Base-by-base conservation (phyloP, 1,284 basidiomycete genomes). In the Meripilus lineatus region DNA sequence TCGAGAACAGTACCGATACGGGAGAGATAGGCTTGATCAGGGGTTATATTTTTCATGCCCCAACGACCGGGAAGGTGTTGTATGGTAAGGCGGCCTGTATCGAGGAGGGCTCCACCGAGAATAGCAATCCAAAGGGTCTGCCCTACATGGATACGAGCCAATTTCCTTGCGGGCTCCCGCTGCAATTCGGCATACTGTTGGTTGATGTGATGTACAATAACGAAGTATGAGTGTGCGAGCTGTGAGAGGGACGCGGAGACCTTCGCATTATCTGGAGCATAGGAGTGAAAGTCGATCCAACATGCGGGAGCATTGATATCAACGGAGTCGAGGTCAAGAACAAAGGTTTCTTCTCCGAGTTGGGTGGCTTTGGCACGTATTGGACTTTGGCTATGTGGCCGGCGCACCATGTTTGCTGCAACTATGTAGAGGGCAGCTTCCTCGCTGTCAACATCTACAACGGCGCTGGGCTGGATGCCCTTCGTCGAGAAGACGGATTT, bases 51-150 rank as follows among this genome's bases (percentile, higher is more conserved):
- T 22, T 5, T 5, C 7, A 21, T 47, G 10, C 22, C 41, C 54
- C 57, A 54, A 7, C 45, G 28, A 10, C 55, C 56, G 13, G 56
- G 50, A 21, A 60, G 37, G 37, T 61, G 56, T 35, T 58, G 56
- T 33, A 61, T 49, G 8, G 56, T 59, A 17, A 59, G 17, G 25
- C 58, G 26, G 7, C 58, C 58, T 4, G 38, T 26, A 40, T 59
- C 56, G 14, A 61, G 40, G 5, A 58, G 34, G 15, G 46, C 53
- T 3, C 58, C 58, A 24, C 58, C 57, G 4, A 61, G 43, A 38
- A 59, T 54, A 7, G 53, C 51, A n/a, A 58, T 50, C 58, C 58
- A 61, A 4, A 59, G 26, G 10, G 53, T 53, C 41, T 57, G 56
- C 10, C 56, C 57, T 5, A 59, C 55, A 38, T 46, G 42, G 8